Base-by-base conservation (phyloP, 371 early-diverging fungal genomes). In the Furculomyces boomerangus region DNA sequence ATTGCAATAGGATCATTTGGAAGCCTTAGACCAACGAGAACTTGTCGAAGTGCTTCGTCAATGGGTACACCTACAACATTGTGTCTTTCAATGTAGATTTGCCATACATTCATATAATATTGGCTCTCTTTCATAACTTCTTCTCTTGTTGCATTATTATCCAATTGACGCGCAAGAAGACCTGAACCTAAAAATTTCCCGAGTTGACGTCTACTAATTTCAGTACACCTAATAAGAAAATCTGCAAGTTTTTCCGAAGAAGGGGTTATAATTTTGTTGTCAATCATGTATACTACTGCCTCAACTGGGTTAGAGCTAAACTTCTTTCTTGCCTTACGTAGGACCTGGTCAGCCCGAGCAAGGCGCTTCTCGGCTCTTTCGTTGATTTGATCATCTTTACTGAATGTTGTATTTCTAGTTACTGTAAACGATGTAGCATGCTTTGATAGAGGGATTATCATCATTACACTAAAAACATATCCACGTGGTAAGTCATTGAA, bases 191-290 rank as follows among this genome's bases (percentile, higher is more conserved):
- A 60, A 57, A 75, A 81, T 39, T 68, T 65, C 26, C 91, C 93
- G 8, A 92, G 65, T 59, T 84, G 83, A 0, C 77, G 65, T n/a
- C 85, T 76, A 54, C 73, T 79, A 13, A 90, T 74, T 54, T 81
- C 79, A 0, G 86, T 83, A 27, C 87, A 85, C 39, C 81, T 78
- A 70, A 87, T 80, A 48, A 91, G 58, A 56, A 89, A 89, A 14
- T 79, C 75, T 24, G 88, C 88, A n/a, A 87, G 79, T n/a, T 72
- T 76, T 28, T 78, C 65, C 0, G 86, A 78, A 20, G 77, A 79
- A 13, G 78, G 69, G 0, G 75, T 75, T 14, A 90, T 64, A 13
- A 83, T 74, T 18, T 78, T 69, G 55, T 81, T 83, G 47, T 81
- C 75, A 27, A 86, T 70, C 54, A 88, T 73, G 47, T 79, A 81